phyloP scores from a whole-genome alignment of 208 protist genomes.

The Trypanosoma melophagium region DNA sequence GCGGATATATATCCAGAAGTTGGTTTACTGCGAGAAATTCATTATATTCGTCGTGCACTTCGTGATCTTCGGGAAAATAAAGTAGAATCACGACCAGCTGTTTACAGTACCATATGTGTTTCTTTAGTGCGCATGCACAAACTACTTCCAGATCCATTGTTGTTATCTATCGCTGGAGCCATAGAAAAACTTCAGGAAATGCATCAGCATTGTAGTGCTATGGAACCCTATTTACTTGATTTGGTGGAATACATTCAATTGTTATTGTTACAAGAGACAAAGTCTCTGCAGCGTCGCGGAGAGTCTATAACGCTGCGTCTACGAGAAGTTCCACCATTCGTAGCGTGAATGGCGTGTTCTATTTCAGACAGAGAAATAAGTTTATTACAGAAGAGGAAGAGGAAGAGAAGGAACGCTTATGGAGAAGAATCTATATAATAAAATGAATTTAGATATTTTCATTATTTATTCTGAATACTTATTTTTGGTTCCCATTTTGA shows the following conservation, averaged over 20 bases:
- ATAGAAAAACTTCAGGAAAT: conserved; percentile 20
- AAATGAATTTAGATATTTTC: too few species aligned
- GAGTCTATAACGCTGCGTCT: conserved; percentile 20
- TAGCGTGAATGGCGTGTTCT: conserved; percentile 4
- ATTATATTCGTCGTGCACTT: conserved; percentile 49
- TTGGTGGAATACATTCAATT: conserved; percentile 28
- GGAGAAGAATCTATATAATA: too few species aligned
- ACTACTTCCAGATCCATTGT: conserved; percentile 67
- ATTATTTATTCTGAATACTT: neutral
- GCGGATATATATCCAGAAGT: conserved; percentile 58
- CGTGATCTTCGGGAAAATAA: conserved; percentile 49
- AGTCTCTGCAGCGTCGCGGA: conserved; percentile 21
- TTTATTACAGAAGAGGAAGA: neutral
- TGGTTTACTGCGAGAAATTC: conserved; percentile 39
- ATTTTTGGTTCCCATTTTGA: neutral
- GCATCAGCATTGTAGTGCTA: neutral
- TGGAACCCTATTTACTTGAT: conserved; percentile 23
- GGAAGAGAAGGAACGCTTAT: too few species aligned
- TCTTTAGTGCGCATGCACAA: conserved; percentile 35
- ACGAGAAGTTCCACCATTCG: conserved; percentile 23
- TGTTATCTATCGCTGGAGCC: conserved; percentile 44
- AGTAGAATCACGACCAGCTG: conserved; percentile 20
- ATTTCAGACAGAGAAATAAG: neutral
- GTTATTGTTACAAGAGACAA: conserved; percentile 26
- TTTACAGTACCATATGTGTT: conserved; percentile 27